Base-by-base conservation (phyloP, 345 rosid species). In the Lenwebbia sp. region DNA sequence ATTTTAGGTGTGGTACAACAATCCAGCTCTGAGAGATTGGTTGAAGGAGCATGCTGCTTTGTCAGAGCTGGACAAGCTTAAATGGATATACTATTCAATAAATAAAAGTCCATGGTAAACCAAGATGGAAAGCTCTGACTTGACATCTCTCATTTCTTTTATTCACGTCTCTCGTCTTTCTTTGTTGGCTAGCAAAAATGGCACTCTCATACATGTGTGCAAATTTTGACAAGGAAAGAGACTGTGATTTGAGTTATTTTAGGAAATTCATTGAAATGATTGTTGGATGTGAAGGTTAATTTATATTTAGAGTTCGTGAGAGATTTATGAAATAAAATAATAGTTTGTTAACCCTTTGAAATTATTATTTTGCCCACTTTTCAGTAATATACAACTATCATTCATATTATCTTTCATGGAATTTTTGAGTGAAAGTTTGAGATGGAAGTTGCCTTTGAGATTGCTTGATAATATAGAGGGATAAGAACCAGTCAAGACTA, bases 81-180 rank as follows among this genome's bases (percentile, higher is more conserved):
- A 97, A 87, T 95, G 96, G 98, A 86, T 87, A 84, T 97, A 93
- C 89, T 97, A 93, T 93, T 81, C 84, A 84, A 95, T 97, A 88
- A 96, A 97, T 87, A 96, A 94, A 92, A 90, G 97, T 87, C 99
- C 99, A 87, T 95, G 99, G 99, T 93, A 87, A 90, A 89, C 88
- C 54, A 53, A 56, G 57, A 15, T 22, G 50, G 19, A 75, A 44
- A 56, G 82, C 83, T 53, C 76, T 41, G 17, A 30, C 15, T 40
- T 10, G 52, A 65, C 30, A 40, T 54, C 54, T 50, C 44, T 53
- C 23, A 49, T 50, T 83, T 52, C 30, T 55, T 85, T 15, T n/a
- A 28, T 85, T 33, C 84, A n/a, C 12, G 15, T 28, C 19, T 41
- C 78, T 54, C 54, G 40, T 37, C 54, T 53, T 40, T 33, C 21